Conservation (phyloP, 805 yeast species). For the Scheffersomyces ergatensis region DNA sequence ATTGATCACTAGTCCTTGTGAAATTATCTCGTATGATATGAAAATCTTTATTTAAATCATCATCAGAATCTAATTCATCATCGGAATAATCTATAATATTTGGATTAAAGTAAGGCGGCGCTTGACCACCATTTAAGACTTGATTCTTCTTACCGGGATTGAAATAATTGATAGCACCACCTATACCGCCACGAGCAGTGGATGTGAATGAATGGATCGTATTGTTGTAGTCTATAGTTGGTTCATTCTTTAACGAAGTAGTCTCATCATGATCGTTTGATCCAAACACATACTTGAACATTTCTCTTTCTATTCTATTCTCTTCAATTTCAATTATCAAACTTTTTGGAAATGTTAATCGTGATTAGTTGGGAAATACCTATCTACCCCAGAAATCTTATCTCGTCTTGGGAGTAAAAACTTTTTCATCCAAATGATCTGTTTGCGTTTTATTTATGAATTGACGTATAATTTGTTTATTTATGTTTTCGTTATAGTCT, state of each 20-base stretch:
- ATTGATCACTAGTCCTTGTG: not conserved
- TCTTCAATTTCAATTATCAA: too few relatives aligned
- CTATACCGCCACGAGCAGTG: not conserved
- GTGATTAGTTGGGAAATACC: not conserved
- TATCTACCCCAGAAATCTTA: not conserved
- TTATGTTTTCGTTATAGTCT: too few relatives aligned
- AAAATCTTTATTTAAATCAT: slow-evolving; percentile 3
- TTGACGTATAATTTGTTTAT: too few relatives aligned
- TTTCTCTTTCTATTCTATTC: too few relatives aligned
- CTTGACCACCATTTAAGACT: not conserved
- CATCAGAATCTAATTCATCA: slow-evolving; percentile 13
- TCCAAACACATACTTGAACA: slow-evolving; percentile 7
- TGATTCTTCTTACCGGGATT: not conserved
- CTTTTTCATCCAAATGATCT: too few relatives aligned
- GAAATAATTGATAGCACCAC: not conserved
- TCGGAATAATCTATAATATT: slow-evolving; percentile 10
- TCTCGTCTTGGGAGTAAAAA: too few relatives aligned
- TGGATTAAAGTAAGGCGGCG: not conserved
- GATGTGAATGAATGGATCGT: slow-evolving; percentile 12
- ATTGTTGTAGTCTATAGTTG: slow-evolving; percentile 32
- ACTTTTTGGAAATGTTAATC: not conserved
- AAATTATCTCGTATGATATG: slow-evolving; percentile 3
- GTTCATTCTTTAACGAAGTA: slow-evolving; percentile 26
- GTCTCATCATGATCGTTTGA: slow-evolving; percentile 6
- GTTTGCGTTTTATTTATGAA: too few relatives aligned